Evolutionary conservation across 2,329 filamentous ascomycete genomes (phyloP).

Genomic region (Ophiostoma piceae): DNA sequence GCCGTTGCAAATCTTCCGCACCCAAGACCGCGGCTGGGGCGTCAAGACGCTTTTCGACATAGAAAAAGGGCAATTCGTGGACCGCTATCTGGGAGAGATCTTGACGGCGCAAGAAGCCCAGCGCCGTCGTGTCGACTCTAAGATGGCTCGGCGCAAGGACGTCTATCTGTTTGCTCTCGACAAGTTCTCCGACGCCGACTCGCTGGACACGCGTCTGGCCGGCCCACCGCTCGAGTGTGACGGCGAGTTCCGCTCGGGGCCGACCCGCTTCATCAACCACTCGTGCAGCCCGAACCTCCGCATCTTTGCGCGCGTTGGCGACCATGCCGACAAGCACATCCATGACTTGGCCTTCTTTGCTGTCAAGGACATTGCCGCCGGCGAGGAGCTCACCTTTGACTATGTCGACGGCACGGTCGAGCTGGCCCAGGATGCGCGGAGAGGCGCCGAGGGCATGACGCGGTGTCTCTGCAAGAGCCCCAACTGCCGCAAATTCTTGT

Average conservation of each 20-base stretch:
- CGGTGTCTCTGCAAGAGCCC: constrained; percentile 57
- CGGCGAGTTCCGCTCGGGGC: constrained; percentile 72
- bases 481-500: constrained; percentile 65
- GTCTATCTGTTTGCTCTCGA: constrained; percentile 77
- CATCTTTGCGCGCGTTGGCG: constrained; percentile 73
- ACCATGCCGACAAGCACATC: constrained; percentile 66
- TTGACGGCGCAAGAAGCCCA: constrained; percentile 61
- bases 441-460: constrained; percentile 49
- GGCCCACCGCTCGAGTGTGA: constrained; percentile 57
- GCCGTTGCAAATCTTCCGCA: constrained; percentile 71
- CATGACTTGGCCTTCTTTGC: constrained; percentile 77
- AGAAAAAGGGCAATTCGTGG: constrained; percentile 69
- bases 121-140: constrained; percentile 53
- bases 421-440: constrained; percentile 44
- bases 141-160: constrained; percentile 59
- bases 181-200: constrained; percentile 62
- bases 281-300: constrained; percentile 73
- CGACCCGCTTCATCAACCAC: constrained; percentile 79
- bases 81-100: constrained; percentile 70
- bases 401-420: constrained; percentile 63
- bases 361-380: constrained; percentile 56
- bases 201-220: constrained; percentile 51
- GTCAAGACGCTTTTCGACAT: constrained; percentile 61
- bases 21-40: constrained; percentile 68
- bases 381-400: constrained; percentile 72